Conservation (phyloP, 2,329 filamentous ascomycete species). For the Colletotrichum sp. region DNA sequence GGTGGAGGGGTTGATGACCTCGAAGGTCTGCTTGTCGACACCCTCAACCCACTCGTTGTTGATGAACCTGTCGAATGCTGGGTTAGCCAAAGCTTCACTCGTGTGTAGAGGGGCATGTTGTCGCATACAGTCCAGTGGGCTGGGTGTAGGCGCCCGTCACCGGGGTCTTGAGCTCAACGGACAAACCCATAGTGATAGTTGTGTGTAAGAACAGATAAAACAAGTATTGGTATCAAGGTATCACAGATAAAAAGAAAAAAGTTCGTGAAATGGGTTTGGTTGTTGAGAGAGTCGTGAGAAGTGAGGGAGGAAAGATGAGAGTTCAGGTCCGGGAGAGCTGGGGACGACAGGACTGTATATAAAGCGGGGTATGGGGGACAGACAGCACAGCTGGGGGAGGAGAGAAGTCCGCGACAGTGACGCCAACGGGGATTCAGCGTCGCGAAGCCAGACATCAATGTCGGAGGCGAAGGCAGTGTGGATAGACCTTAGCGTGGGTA, state of each 20-base stretch:
- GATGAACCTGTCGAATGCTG: constrained; percentile 72
- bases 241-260: neutral
- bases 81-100: neutral
- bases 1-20: constrained; percentile 86
- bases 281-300: neutral
- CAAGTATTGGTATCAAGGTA: constrained; percentile 10
- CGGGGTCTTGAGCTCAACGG: constrained; percentile 71
- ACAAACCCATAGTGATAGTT: constrained; percentile 46
- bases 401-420: constrained; percentile 6
- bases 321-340: neutral
- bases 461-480: neutral
- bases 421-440: neutral
- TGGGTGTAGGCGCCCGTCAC: constrained; percentile 63
- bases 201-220: constrained; percentile 3
- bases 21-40: constrained; percentile 87
- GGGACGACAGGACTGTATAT: constrained; percentile 18
- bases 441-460: constrained; percentile 6
- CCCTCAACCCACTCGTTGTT: constrained; percentile 89
- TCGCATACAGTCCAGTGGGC: constrained; percentile 65
- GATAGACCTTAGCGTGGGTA: neutral
- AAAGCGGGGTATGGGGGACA: constrained; percentile 16
- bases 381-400: constrained; percentile 2
- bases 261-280: neutral
- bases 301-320: neutral
- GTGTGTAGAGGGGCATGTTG: neutral